Base-by-base conservation (phyloP, 2,329 filamentous ascomycete genomes). In the Penicillium sp. region DNA sequence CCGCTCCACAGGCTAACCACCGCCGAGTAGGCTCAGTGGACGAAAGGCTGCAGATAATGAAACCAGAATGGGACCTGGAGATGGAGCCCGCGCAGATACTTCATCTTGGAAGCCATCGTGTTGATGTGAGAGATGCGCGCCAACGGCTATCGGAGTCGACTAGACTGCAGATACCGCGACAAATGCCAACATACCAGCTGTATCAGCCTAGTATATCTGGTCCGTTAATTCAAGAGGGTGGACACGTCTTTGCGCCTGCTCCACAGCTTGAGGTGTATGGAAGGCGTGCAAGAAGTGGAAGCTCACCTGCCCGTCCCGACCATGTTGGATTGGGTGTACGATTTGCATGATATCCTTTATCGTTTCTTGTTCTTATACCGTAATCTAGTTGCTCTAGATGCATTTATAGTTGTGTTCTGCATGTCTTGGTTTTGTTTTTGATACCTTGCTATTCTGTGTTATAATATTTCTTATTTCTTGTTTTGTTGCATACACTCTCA, bases 71-170 rank as follows among this genome's bases (percentile, higher is more conserved):
- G 68, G 57, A 60, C 19, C 49, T 52, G 8, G 61, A 55, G 11
- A 51, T 56, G 0, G 65, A 62, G 16, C 54, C 62, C 1, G 49
- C 56, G 4, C 61, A 61, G 9, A 35, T 59, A 3, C 44, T 71
- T 11, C 61, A 69, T 47, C 66, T 71, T 33, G 70, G 70, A 1
- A 54, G 58, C 0, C 71, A 74, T 37, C 67, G 63, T 11, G 68
- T 74, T 14, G 69, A 75, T 49, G 61, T 75, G 1, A 60, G 65
- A 24, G 68, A 69, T 39, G 61, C 71, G 3, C 68, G 67, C 4
- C 64, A 66, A 14, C 57, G 71, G 31, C 52, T 72, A 2, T 52
- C 59, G 19, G 68, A 63, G 33, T 50, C 55, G 5, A 48, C 50
- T 27, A 55, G 57, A 7, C 57, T 69, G 10, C 62, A 59, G 19